Percentiles rank a stretch among this genome's conserved stretches.
These are phyloP conservation scores for Murraya paniculata DNA, from an alignment of 345 rosid genomes.

Conservation along the genomic window DNA sequence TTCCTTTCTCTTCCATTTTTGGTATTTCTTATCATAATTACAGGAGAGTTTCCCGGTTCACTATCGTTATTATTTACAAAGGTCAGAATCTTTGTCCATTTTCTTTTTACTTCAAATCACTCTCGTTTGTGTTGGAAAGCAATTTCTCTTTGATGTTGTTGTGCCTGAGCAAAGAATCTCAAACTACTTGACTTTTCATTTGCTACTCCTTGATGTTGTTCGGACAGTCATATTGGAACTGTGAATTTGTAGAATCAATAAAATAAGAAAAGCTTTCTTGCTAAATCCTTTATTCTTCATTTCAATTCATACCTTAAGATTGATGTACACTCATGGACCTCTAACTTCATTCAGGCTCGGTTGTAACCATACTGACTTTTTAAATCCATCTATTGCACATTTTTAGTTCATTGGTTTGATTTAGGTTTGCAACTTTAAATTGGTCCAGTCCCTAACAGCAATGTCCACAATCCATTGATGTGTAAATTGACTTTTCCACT, in stretches of 20 bases:
- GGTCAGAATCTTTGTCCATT: constrained; percentile 49
- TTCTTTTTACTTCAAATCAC: background rate
- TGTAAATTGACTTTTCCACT: background rate
- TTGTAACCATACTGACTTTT: background rate
- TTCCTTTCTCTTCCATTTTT: constrained; percentile 86
- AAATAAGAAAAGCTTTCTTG: background rate
- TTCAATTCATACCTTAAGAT: background rate
- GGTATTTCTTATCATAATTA: constrained; percentile 64
- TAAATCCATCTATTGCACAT: background rate
- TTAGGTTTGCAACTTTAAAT: background rate
- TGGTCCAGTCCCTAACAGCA: background rate
- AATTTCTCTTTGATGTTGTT: background rate
- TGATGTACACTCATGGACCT: background rate
- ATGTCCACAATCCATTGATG: background rate
- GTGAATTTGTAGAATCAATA: background rate
- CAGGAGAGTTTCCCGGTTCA: constrained; percentile 90
- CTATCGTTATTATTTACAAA: constrained; percentile 65
- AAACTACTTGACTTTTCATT: background rate
- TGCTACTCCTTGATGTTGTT: background rate
- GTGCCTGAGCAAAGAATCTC: background rate
- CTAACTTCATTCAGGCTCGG: background rate
- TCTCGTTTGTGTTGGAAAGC: background rate
- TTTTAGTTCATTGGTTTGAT: background rate
- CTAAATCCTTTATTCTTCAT: background rate
- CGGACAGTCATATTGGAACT: background rate